Evolutionary conservation across 139 green algal species (phyloP).

Genomic region (Tetraselmis chui): DNA sequence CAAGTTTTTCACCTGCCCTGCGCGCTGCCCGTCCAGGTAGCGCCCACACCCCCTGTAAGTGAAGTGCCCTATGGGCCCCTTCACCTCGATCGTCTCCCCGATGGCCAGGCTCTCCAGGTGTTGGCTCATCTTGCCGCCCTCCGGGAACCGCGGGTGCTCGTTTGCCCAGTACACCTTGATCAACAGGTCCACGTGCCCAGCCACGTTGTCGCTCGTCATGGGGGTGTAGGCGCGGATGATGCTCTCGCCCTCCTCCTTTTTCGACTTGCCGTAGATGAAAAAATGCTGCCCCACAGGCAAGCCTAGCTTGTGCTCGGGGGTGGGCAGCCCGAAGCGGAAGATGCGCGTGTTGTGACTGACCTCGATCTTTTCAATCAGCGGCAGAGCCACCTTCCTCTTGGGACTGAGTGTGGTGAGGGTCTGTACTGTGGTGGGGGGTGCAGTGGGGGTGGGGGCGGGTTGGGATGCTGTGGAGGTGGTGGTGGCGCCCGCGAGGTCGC

Average conservation of each 20-base stretch:
- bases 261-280: constrained; percentile 72
- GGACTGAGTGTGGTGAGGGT: constrained; percentile 65
- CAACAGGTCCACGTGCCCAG: constrained; percentile 92
- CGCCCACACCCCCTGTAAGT: constrained; percentile 63
- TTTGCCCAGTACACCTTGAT: constrained; percentile 85
- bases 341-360: constrained; percentile 78
- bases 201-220: constrained; percentile 68
- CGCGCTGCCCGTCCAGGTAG: constrained; percentile 31
- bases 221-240: constrained; percentile 96
- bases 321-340: constrained; percentile 91
- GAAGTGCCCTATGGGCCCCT: constrained; percentile 91
- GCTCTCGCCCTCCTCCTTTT: constrained; percentile 65
- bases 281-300: constrained; percentile 93
- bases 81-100: constrained; percentile 86
- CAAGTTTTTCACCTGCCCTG: constrained; percentile 42
- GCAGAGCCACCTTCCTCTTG: constrained; percentile 68
- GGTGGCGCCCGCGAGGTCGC: constrained; percentile 32
- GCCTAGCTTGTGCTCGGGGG: constrained; percentile 74
- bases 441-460: background rate
- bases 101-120: constrained; percentile 68
- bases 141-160: constrained; percentile 81
- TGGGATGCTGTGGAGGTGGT: constrained; percentile 5
- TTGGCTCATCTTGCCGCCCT: constrained; percentile 75
- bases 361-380: constrained; percentile 66
- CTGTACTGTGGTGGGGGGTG: background rate